Evolutionary conservation across 306 rosid species (phyloP).

Genomic region (Quercus berberidifolia): DNA sequence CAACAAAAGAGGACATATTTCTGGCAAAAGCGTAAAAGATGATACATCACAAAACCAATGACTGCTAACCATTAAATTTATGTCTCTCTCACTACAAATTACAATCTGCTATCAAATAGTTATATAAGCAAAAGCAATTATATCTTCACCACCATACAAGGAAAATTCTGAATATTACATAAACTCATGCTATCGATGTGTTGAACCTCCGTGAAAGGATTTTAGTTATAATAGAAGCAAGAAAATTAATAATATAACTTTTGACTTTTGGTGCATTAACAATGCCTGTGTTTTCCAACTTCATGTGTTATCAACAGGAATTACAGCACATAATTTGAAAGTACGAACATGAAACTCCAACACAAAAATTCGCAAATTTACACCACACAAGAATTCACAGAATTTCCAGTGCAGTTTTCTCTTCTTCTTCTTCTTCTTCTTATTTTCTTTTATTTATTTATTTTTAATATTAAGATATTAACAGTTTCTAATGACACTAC

Average conservation of each 20-base stretch:
- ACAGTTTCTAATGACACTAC: background rate
- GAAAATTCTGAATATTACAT: background rate
- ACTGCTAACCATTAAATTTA: background rate
- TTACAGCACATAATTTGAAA: background rate
- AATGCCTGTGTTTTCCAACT: background rate
- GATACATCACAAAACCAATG: background rate
- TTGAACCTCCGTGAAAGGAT: background rate
- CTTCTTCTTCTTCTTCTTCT: background rate
- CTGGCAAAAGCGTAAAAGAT: background rate
- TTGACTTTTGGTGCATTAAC: background rate
- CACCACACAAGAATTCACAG: background rate
- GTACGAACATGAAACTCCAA: background rate
- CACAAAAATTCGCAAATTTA: background rate
- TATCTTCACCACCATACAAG: background rate
- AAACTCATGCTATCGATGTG: background rate
- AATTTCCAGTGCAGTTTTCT: background rate
- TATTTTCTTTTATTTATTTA: background rate
- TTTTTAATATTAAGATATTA: background rate
- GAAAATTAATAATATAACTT: background rate
- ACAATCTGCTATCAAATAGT: background rate
- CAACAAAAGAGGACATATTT: conserved; percentile 2
- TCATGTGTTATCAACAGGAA: no score
- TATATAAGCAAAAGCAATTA: background rate
- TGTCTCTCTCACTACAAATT: background rate
- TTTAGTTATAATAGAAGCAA: background rate